Evolutionary conservation across 768 basidiomycete species (phyloP).

Genomic region (Boletus reticulatus): DNA sequence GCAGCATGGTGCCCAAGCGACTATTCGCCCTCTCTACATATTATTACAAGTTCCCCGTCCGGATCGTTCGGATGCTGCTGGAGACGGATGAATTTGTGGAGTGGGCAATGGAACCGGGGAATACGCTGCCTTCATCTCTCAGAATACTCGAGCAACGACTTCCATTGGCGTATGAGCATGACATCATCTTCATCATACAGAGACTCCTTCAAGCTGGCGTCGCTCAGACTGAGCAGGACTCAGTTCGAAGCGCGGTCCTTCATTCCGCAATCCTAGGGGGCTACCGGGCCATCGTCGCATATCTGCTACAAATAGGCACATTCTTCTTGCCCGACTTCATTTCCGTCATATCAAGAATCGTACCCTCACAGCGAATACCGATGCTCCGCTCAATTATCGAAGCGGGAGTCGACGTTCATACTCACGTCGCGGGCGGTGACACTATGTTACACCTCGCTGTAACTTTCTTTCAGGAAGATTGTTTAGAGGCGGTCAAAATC

Average conservation of each 20-base stretch:
- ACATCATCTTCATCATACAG: constrained; percentile 5
- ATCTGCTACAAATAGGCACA: background rate
- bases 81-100: constrained; percentile 7
- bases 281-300: background rate
- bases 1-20: constrained; percentile 1
- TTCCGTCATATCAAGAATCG: background rate
- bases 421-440: background rate
- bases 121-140: background rate
- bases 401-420: background rate
- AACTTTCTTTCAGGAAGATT: background rate
- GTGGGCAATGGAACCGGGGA: constrained; percentile 3
- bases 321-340: background rate
- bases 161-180: constrained; percentile 4
- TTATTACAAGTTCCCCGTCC: background rate
- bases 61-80: background rate
- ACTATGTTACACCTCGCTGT: background rate
- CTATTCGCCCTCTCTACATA: background rate
- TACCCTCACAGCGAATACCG: background rate
- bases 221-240: background rate
- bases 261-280: constrained; percentile 1
- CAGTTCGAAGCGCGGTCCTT: background rate
- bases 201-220: constrained; percentile 6
- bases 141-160: background rate
- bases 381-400: background rate
- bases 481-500: background rate